A percentile compares a stretch with the other conserved stretches of the same genome.
phyloP scores from a whole-genome alignment of 768 basidiomycete genomes.

The Lactifluus echinatus region DNA sequence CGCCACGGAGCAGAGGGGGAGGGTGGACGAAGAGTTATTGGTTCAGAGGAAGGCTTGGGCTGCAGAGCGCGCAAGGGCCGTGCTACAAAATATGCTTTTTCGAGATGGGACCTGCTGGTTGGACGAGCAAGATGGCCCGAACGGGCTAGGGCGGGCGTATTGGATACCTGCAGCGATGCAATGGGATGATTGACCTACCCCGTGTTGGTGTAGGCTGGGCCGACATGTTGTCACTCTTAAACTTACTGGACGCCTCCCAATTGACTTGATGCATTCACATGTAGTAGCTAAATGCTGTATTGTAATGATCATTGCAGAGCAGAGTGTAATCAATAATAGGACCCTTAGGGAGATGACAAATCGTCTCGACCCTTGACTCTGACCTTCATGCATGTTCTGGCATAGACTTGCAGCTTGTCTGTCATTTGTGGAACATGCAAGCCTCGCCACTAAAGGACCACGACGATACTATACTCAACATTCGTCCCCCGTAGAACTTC shows the following conservation, averaged over 20 bases:
- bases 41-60: conserved; percentile 66
- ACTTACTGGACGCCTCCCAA: background rate
- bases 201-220: background rate
- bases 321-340: no score
- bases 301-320: background rate
- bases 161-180: conserved; percentile 86
- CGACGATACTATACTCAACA: conserved; percentile 27
- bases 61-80: conserved; percentile 61
- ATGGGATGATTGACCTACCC: conserved; percentile 60
- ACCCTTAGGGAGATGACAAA: conserved; percentile 12
- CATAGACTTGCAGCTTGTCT: background rate
- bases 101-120: conserved; percentile 93
- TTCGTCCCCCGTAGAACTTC: background rate
- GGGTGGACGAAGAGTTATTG: conserved; percentile 56
- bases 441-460: conserved; percentile 24
- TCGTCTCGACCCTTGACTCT: background rate
- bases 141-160: conserved; percentile 53
- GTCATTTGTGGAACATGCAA: conserved; percentile 20
- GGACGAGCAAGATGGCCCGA: conserved; percentile 67
- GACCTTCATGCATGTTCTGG: conserved; percentile 1
- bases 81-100: conserved; percentile 83
- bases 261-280: background rate
- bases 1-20: conserved; percentile 58
- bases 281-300: background rate
- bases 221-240: background rate